Percentiles rank a stretch among this genome's conserved stretches.
Conservation (phyloP, 768 basidiomycete genomes). For the Boletus tomentosulus region DNA sequence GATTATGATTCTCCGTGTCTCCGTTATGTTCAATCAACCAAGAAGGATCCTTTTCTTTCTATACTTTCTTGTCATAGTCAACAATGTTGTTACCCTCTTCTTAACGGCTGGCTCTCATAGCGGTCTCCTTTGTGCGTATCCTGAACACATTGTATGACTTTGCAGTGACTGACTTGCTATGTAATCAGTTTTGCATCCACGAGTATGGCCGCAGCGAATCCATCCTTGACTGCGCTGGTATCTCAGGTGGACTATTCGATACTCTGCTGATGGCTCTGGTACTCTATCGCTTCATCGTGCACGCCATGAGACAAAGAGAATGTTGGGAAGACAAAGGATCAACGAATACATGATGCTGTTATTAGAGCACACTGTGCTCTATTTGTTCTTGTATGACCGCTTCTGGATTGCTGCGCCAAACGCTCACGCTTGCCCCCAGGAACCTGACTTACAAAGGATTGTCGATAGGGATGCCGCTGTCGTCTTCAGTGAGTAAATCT, state of each 20-base stretch:
- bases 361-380: conserved; percentile 7
- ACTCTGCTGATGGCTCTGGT: conserved; percentile 4
- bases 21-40: conserved; percentile 10
- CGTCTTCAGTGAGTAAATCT: neutral
- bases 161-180: neutral
- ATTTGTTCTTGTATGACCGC: conserved; percentile 8
- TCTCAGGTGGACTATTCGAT: conserved; percentile 5
- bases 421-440: neutral
- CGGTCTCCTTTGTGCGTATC: neutral
- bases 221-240: neutral
- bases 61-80: neutral
- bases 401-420: neutral
- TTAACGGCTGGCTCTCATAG: conserved; percentile 1
- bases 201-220: neutral
- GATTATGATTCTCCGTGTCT: conserved; percentile 15
- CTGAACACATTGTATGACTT: too few relatives aligned
- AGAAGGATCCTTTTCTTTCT: conserved; percentile 2
- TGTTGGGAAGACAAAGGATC: neutral
- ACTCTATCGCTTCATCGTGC: conserved; percentile 5
- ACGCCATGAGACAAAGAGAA: conserved; percentile 3
- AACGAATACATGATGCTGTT: conserved; percentile 10
- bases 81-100: neutral
- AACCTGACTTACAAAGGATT: conserved; percentile 1
- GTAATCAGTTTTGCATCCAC: neutral
- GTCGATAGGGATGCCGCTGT: neutral